These are phyloP conservation scores for Aspergillus diversus DNA, from an alignment of 495 filamentous ascomycete genomes.

Conservation along the genomic window DNA sequence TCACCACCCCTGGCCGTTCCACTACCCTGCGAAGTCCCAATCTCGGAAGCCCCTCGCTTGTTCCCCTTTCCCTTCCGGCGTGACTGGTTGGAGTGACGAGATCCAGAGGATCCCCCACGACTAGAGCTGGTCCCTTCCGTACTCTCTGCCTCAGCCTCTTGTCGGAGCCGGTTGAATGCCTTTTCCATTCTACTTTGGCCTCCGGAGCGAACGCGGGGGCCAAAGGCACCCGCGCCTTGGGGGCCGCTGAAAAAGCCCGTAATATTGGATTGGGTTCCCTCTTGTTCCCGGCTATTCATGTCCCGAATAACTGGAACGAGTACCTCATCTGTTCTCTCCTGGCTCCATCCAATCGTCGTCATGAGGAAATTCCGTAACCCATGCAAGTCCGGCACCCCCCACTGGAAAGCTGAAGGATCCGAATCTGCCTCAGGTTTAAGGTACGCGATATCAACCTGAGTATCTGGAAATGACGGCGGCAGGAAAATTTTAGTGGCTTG, in stretches of 20 bases:
- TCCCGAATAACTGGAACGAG: slow-evolving; percentile 92
- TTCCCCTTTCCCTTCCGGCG: slow-evolving; percentile 22
- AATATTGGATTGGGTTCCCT: slow-evolving; percentile 95
- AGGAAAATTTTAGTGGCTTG: slow-evolving; percentile 85
- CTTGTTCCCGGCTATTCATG: slow-evolving; percentile 83
- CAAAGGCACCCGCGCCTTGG: slow-evolving; percentile 73
- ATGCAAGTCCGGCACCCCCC: slow-evolving; percentile 93
- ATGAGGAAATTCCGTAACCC: slow-evolving; percentile 84
- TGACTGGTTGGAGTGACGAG: not conserved
- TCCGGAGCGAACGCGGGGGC: slow-evolving; percentile 65
- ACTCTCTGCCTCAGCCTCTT: slow-evolving; percentile 48
- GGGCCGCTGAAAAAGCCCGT: slow-evolving; percentile 79
- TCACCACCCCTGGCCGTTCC: slow-evolving; percentile 9
- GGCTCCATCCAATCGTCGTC: slow-evolving; percentile 89
- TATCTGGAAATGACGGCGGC: slow-evolving; percentile 73
- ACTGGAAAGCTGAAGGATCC: slow-evolving; percentile 79
- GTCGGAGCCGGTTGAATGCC: slow-evolving; percentile 70
- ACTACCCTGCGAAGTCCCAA: slow-evolving; percentile 1
- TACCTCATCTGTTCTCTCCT: slow-evolving; percentile 90
- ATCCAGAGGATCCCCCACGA: not conserved
- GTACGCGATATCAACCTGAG: slow-evolving; percentile 79
- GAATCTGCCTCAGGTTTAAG: slow-evolving; percentile 81
- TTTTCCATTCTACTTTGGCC: slow-evolving; percentile 81
- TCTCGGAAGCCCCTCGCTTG: slow-evolving; percentile 23
- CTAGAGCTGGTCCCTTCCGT: not conserved